These are phyloP conservation scores for Stachybotrys chlorohalonatus DNA, from an alignment of 2,329 filamentous ascomycete genomes.

Conservation along the genomic window DNA sequence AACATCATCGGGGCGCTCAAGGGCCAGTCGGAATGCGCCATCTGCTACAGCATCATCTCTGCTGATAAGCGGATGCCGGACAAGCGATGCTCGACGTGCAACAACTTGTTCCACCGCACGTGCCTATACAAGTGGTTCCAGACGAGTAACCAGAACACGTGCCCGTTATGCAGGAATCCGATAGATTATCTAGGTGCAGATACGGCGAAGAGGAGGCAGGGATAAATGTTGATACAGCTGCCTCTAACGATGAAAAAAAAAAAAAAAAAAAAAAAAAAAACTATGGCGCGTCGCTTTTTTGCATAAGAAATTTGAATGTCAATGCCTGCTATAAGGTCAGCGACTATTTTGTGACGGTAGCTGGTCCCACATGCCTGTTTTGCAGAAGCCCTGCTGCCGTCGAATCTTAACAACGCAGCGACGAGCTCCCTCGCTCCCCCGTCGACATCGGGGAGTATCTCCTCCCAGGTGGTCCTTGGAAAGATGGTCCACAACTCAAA, in stretches of 20 bases:
- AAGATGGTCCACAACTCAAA: slow-evolving; percentile 87
- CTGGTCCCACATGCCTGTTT: slow-evolving; percentile 22
- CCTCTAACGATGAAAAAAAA: not conserved
- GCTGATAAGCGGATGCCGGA: slow-evolving; percentile 83
- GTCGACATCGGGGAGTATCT: slow-evolving; percentile 55
- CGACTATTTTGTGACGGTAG: not conserved
- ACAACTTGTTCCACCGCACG: slow-evolving; percentile 81
- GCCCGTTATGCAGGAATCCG: slow-evolving; percentile 84
- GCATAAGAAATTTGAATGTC: slow-evolving; percentile 9
- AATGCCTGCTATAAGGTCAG: slow-evolving; percentile 11
- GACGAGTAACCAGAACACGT: slow-evolving; percentile 83
- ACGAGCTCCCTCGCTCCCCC: slow-evolving; percentile 56
- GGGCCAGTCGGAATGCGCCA: slow-evolving; percentile 90
- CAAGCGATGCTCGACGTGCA: slow-evolving; percentile 86
- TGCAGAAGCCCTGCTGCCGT: slow-evolving; percentile 61
- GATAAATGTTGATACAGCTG: not conserved
- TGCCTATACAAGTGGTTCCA: slow-evolving; percentile 98
- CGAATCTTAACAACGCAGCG: slow-evolving; percentile 59
- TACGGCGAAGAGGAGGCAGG: slow-evolving; percentile 26
- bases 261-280: not conserved
- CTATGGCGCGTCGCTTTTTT: not conserved
- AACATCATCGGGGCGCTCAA: slow-evolving; percentile 85
- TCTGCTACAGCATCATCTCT: slow-evolving; percentile 92
- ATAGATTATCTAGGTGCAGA: slow-evolving; percentile 53
- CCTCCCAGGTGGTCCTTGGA: slow-evolving; percentile 55